Conservation (phyloP, 805 yeast species). For the Spathaspora sp. region DNA sequence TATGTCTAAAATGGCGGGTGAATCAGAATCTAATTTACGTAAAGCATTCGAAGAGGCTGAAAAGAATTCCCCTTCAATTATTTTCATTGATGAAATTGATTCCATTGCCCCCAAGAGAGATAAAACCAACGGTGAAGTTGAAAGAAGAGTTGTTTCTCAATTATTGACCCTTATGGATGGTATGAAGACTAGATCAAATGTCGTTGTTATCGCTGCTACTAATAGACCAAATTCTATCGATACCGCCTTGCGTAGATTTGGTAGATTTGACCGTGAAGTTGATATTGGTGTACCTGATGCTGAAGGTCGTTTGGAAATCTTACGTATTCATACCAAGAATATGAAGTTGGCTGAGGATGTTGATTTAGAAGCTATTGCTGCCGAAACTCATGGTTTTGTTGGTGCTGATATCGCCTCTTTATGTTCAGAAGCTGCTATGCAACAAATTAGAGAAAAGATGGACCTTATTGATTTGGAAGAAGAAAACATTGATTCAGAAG, state of each 20-base stretch:
- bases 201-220: conserved; percentile 97
- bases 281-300: conserved; percentile 96
- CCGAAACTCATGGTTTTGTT: conserved; percentile 98
- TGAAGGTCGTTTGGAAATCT: conserved; percentile 93
- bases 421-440: conserved; percentile 99
- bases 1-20: conserved; percentile 99
- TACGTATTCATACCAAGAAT: conserved; percentile 96
- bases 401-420: conserved; percentile 98
- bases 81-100: conserved; percentile 97
- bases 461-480: conserved; percentile 94
- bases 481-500: conserved; percentile 96
- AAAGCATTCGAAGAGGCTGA: conserved; percentile 99
- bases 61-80: conserved; percentile 96
- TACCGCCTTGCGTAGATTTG: conserved; percentile 82
- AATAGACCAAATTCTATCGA: conserved; percentile 84
- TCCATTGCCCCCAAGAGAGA: conserved; percentile 99
- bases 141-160: conserved; percentile 98
- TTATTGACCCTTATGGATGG: conserved; percentile 98
- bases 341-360: conserved; percentile 96
- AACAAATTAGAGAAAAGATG: conserved; percentile 99
- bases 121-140: conserved; percentile 99
- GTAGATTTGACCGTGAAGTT: conserved; percentile 83
- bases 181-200: conserved; percentile 98
- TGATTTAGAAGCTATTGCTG: conserved; percentile 90
- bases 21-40: conserved; percentile 93